phyloP scores from a whole-genome alignment of 208 protist species.

The Trypanosoma boissoni region DNA sequence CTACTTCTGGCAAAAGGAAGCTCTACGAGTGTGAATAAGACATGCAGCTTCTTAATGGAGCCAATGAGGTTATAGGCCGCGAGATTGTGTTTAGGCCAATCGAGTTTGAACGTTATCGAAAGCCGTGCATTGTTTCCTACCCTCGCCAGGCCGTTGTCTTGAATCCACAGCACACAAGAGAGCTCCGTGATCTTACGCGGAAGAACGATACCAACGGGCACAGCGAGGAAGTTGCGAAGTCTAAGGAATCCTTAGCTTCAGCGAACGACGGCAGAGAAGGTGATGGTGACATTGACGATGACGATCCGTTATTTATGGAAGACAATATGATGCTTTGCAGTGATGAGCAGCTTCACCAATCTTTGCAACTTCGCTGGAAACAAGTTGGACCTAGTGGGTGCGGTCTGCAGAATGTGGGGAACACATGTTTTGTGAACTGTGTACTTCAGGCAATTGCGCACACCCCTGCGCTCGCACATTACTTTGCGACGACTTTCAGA shows the following conservation, averaged over 20 bases:
- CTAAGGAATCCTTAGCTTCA: conserved; percentile 16
- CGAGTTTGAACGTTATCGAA: conserved; percentile 83
- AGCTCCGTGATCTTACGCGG: conserved; percentile 20
- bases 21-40: not conserved
- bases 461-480: conserved; percentile 81
- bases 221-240: not conserved
- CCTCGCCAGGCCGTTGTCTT: conserved; percentile 85
- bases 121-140: conserved; percentile 79
- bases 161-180: conserved; percentile 77
- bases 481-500: conserved; percentile 67
- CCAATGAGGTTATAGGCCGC: conserved; percentile 50
- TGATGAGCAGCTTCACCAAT: conserved; percentile 42
- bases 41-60: conserved; percentile 52
- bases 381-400: conserved; percentile 46
- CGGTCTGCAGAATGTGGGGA: conserved; percentile 84
- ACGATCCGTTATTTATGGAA: conserved; percentile 64
- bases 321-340: conserved; percentile 46
- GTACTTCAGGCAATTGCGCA: conserved; percentile 86
- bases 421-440: conserved; percentile 90
- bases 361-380: conserved; percentile 67
- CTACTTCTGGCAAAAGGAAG: not conserved
- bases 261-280: conserved; percentile 18
- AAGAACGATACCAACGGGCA: not conserved
- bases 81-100: conserved; percentile 71
- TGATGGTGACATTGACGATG: conserved; percentile 46